A percentile compares a stretch with the other conserved stretches of the same genome.
These are phyloP conservation scores for Alliaria petiolata DNA, from an alignment of 345 rosid species.

Conservation along the genomic window DNA sequence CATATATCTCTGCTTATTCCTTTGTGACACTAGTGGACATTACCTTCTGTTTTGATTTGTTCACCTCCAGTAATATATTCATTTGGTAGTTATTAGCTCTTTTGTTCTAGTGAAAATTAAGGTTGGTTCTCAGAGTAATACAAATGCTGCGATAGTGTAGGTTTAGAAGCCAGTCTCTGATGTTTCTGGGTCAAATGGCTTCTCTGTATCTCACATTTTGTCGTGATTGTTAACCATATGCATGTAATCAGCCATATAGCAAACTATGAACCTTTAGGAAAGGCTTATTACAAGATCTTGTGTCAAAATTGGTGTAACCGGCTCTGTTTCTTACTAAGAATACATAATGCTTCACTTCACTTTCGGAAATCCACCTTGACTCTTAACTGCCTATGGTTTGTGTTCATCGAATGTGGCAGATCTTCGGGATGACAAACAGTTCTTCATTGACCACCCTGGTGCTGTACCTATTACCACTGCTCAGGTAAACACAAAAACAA, in stretches of 20 bases:
- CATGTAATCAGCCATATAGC: neutral
- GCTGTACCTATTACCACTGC: slow-evolving; percentile 82
- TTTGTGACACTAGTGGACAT: neutral
- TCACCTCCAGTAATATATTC: neutral
- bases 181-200: neutral
- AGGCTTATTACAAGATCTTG: neutral
- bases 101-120: neutral
- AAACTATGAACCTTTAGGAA: neutral
- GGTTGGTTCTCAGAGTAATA: neutral
- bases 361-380: neutral
- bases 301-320: neutral
- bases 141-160: neutral
- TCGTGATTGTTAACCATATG: neutral
- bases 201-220: neutral
- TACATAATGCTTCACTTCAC: neutral
- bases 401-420: slow-evolving; percentile 43
- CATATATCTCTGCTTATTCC: neutral
- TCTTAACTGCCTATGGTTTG: slow-evolving; percentile 2
- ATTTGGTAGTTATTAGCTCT: neutral
- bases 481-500: slow-evolving; percentile 64
- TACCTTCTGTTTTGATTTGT: slow-evolving; percentile 4
- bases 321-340: neutral
- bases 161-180: neutral
- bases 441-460: slow-evolving; percentile 88
- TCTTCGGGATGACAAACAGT: slow-evolving; percentile 93